Evolutionary conservation across 2,329 filamentous ascomycete genomes (phyloP), one percentile per base, ranked within the genome.

Genomic region (Phaeosphaeria sp.): DNA sequence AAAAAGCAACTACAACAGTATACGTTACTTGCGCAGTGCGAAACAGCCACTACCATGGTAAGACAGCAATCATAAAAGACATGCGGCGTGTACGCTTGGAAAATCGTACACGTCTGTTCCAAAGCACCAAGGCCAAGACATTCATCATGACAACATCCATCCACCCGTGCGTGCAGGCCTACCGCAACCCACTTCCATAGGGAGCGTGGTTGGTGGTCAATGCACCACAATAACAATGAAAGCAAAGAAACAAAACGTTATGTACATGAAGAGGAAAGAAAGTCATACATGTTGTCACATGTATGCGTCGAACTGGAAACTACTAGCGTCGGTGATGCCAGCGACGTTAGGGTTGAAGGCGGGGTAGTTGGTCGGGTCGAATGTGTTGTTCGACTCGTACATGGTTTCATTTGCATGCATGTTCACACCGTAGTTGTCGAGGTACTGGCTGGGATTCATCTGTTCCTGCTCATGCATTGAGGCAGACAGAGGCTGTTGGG

Each of bases 301-400:
- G 55, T 70, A 72, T 36, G 69, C 68, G 39, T 73, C 72, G 57
- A 74, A 74, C 46, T 72, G 61, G 25, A 73, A 74, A 33, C 55
- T 63, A 53, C 51, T 63, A 47, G 59, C 53, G n/a, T 66, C 56
- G 40, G 49, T 55, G 2, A 58, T 18, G 11, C 50, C 43, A 24
- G 53, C 45, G 11, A 63, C 53, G 56, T 55, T 66, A 21, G 62
- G 49, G 43, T 68, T 57, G 40, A 69, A 68, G 25, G 55, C 39
- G 42, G 60, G 45, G 56, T 69, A 72, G 20, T 61, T 54, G 11
- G 59, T 53, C 25, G 60, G 49, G 49, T 66, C 60, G 49, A 61
- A 62, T 57, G 62, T 61, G 51, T 36, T 36, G 30, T 36, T 36
- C 30, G 30, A 36, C 30, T 36, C 30, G 30, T 36, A 36, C 30